phyloP scores from a whole-genome alignment of 345 rosid genomes.

The Gossypium stocksii region DNA sequence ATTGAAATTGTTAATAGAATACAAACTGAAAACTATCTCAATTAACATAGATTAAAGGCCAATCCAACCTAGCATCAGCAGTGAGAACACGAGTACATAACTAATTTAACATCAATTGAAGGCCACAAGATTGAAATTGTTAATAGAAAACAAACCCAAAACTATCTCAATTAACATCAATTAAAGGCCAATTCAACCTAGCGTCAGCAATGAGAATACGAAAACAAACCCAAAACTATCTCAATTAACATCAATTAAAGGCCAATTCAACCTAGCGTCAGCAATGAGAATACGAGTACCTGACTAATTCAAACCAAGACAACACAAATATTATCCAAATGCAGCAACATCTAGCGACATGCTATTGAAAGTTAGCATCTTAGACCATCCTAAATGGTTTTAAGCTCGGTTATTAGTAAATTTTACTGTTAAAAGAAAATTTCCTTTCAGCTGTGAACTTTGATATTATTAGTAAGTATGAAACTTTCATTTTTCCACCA shows the following conservation, averaged over 20 bases:
- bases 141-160: background rate
- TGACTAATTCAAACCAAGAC: slow-evolving; percentile 7
- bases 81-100: background rate
- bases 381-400: background rate
- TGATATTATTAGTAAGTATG: background rate
- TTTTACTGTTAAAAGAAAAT: background rate
- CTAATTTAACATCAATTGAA: background rate
- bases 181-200: background rate
- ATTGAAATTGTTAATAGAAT: slow-evolving; percentile 9
- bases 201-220: background rate
- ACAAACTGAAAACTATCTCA: background rate
- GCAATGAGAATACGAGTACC: background rate
- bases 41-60: background rate
- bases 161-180: background rate
- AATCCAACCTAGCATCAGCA: background rate
- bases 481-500: background rate
- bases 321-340: background rate
- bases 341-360: background rate
- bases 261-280: background rate
- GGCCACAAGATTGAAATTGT: slow-evolving; percentile 15
- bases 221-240: background rate
- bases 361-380: background rate
- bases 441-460: background rate
- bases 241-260: background rate
- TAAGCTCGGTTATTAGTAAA: background rate